A percentile compares a stretch with the other conserved stretches of the same genome.
phyloP scores from a whole-genome alignment of 495 filamentous ascomycete genomes.

The Trichoderma parareesei region DNA sequence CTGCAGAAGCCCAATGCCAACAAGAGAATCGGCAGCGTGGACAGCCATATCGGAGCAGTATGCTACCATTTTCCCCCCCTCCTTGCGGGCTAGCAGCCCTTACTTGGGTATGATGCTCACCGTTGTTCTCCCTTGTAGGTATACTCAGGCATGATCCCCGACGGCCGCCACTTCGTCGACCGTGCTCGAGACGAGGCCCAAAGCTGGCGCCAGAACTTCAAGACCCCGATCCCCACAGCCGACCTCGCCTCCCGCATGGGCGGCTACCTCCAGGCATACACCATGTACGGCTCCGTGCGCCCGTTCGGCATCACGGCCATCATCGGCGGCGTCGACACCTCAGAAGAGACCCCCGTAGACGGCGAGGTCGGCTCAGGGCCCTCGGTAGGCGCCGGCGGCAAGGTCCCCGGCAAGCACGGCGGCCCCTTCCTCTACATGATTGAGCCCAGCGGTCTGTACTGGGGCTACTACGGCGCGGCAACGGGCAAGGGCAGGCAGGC shows the following conservation, averaged over 20 bases:
- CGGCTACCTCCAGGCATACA: slow-evolving; percentile 93
- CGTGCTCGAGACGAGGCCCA: slow-evolving; percentile 89
- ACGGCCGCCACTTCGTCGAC: slow-evolving; percentile 90
- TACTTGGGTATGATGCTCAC: neutral
- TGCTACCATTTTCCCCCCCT: slow-evolving; percentile 25
- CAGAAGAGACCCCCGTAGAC: slow-evolving; percentile 70
- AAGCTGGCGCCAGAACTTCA: slow-evolving; percentile 80
- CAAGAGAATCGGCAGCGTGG: slow-evolving; percentile 90
- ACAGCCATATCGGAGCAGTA: slow-evolving; percentile 90
- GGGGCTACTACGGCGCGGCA: slow-evolving; percentile 97
- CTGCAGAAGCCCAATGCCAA: slow-evolving; percentile 88
- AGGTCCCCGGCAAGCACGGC: slow-evolving; percentile 65
- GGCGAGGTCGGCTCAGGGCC: slow-evolving; percentile 80
- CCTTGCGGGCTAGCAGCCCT: no score
- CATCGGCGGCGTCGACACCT: slow-evolving; percentile 85
- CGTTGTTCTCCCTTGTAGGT: slow-evolving; percentile 46
- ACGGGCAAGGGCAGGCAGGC: slow-evolving; percentile 94
- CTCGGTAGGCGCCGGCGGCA: slow-evolving; percentile 68
- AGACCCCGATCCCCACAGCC: slow-evolving; percentile 78
- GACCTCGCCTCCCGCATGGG: slow-evolving; percentile 87
- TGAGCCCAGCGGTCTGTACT: slow-evolving; percentile 92
- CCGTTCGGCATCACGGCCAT: slow-evolving; percentile 96
- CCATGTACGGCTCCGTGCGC: slow-evolving; percentile 88
- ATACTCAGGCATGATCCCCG: slow-evolving; percentile 85
- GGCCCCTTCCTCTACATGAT: slow-evolving; percentile 97